Base-by-base conservation (phyloP, 2,329 filamentous ascomycete species). In the Talaromyces marneffei region DNA sequence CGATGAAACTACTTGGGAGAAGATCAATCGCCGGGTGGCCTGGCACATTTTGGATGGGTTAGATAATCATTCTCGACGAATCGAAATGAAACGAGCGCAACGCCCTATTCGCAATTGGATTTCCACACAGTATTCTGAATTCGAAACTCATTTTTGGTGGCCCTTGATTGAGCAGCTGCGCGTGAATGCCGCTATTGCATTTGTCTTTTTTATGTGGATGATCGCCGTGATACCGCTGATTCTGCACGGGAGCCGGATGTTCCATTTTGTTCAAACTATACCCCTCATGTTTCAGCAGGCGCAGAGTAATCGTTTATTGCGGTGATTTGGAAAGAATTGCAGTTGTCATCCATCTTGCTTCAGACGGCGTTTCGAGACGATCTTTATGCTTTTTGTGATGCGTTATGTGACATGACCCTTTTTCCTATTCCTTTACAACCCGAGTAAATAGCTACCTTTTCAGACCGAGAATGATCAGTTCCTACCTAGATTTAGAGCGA, bases 21-120 rank as follows among this genome's bases (percentile, higher is more conserved):
- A 83, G 74, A 87, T 89, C 72, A 87, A 88, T 74, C 87, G 87
- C 67, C 84, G 83, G 54, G 87, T 88, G 0, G 87, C 87, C 2
- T 85, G 84, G 80, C 81, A 83, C 61, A 83, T 89, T 75, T 76
- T 80, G 2, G 76, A 79, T 16, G 76, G 81, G 50, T 73, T 81
- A 23, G 73, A 76, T 53, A 69, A 66, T 27, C 76, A 52, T 60
- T 50, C 25, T 16, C 57, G 64, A 35, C 53, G 60, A 18, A 42
- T 60, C n/a, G 50, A 63, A 55, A n/a, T 46, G 31, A 55, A 57
- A 18, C 31, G 46, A 37, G 46, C 52, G 2, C 57, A 60, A 48
- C 62, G 59, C 20, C 65, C 39, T 48, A 68, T 64, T 53, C 64
- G 57, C 60, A 69, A 68, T 40, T 69, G 66, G 64, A 59, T 69